Conservation (phyloP, 2,329 filamentous ascomycete genomes). For the Lomentospora prolificans region DNA sequence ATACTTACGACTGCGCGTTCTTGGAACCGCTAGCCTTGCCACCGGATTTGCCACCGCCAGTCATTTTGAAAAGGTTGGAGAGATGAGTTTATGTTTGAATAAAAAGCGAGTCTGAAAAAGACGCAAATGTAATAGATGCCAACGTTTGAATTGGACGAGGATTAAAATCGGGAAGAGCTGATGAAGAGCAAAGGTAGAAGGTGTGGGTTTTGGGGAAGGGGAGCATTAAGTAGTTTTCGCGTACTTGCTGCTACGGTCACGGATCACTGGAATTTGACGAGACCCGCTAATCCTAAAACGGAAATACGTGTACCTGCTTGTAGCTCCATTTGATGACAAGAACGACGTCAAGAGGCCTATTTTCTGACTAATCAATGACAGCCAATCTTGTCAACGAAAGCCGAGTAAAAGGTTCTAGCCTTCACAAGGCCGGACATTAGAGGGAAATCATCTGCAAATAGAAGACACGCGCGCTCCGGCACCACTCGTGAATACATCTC, state of each 20-base stretch:
- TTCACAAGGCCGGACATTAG: no score
- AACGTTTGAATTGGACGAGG: conserved; percentile 1
- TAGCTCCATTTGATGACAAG: not conserved
- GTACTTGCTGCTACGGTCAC: conserved; percentile 34
- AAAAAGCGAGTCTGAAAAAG: not conserved
- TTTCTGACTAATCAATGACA: not conserved
- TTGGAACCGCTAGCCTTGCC: conserved; percentile 99
- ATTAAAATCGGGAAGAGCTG: not conserved
- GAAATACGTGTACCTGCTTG: conserved; percentile 11
- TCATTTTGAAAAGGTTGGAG: conserved; percentile 67
- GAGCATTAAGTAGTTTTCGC: conserved; percentile 48
- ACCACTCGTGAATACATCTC: no score
- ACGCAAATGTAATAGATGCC: not conserved
- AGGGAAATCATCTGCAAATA: no score
- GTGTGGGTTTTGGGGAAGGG: conserved; percentile 12
- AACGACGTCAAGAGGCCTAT: not conserved
- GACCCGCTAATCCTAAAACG: conserved; percentile 15
- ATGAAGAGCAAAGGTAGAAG: conserved; percentile 14
- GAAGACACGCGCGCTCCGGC: no score
- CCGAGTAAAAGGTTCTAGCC: no score
- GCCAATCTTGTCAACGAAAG: no score
- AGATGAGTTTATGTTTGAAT: conserved; percentile 21
- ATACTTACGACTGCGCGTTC: conserved; percentile 95
- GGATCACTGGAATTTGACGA: conserved; percentile 30
- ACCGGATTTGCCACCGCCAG: conserved; percentile 99